Evolutionary conservation across 805 yeast genomes (phyloP), one percentile per base, ranked within the genome.

Genomic region (Priceomyces fermenticarens): DNA sequence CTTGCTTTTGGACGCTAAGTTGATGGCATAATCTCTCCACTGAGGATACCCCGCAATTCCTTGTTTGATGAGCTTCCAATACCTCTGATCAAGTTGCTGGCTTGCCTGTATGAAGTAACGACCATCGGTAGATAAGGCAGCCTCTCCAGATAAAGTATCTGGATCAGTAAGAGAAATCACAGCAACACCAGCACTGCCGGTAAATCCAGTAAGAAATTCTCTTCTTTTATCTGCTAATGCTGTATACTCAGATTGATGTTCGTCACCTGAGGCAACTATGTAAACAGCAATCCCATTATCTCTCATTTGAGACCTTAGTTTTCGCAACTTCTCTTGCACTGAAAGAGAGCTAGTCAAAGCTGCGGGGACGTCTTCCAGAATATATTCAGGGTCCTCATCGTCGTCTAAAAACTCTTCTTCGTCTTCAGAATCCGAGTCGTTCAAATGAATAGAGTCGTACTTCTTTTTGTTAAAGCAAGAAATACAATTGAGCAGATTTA

Each of bases 151-250:
- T 15, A 77, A 69, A 2, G 53, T 52, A 1, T 67, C 73, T 38
- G 63, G 72, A 40, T 66, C 65, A 29, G 60, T 63, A 30, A 66
- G 53, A 25, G 96, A 82, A 13, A 91, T 74, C n/a, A 93, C 75
- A 1, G 96, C 97, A 15, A 88, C 69, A 16, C 98, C 99, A 2
- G 97, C 95, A 36, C 91, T 82, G 0, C 98, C 99, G 10, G 91
- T 84, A 65, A 91, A 91, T 0, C 89, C 97, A 5, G 90, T 77
- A 20, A 91, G 84, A 53, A 75, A 91, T 40, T 79, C 84, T 42
- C 97, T 73, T 51, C 97, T 78, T 57, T 84, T 87, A 60, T 91
- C 98, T 10, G 83, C 78, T 1, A 75, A 66, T 0, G 93, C 77
- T 6, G 91, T 91, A 53, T 90, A 90, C 65, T 91, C 99, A 20